Base-by-base conservation (phyloP, 441 rosid species). In the Mallotus repandus region DNA sequence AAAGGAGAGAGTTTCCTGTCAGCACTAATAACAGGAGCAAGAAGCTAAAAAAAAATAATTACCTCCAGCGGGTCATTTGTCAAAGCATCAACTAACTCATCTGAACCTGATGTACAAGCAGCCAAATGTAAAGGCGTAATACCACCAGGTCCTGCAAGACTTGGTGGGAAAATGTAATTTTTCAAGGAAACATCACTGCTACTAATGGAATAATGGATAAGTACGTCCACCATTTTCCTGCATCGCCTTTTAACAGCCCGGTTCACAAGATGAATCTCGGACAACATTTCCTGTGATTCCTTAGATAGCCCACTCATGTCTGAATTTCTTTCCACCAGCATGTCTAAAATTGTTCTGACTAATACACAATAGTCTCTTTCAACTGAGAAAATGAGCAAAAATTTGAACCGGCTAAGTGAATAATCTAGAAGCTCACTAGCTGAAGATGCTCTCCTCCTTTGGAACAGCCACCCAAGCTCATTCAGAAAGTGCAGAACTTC, bases 401-500 rank as follows among this genome's bases (percentile, higher is more conserved):
- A 89, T 78, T 85, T 93, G 85, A 89, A 91, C 38, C 98, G 91
- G 62, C 59, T 9, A 52, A 88, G 83, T n/a, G 96, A 84, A 82
- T 79, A 87, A 55, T 81, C 80, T 16, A 83, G 83, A 77, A 75
- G 68, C 72, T 63, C 81, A 76, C 48, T 83, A 21, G 32, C 45
- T n/a, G 78, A 76, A 70, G 81, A 75, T 41, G 70, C 66, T 58
- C 76, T 84, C 71, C 81, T 84, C 76, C 89, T 86, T 81, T 91
- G 98, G 70, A 93, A 93, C 65, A 93, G 86, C 98, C 98, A 93
- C 54, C 98, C 98, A 63, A 93, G 97, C 81, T 93, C 98, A 61
- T 93, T 89, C 78, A 93, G 81, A 78, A 89, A 93, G 81, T 86
- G 94, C 62, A 89, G 58, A 74, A 83, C 79, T 81, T 89, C 91